Evolutionary conservation across 441 rosid genomes (phyloP).

Genomic region (Populus trichocarpa): DNA sequence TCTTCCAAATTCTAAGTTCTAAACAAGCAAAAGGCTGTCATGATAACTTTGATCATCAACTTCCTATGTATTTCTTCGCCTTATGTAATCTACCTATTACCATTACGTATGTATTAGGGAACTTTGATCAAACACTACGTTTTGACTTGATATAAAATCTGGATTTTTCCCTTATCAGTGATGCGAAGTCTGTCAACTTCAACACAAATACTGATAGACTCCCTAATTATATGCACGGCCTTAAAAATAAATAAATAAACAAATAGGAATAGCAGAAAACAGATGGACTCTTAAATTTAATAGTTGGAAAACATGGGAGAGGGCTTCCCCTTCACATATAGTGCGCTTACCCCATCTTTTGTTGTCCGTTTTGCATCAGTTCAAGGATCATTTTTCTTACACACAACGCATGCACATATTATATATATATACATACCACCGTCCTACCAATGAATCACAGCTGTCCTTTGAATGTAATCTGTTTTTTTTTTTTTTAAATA

Average conservation of each 20-base stretch:
- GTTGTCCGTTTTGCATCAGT: constrained; percentile 16
- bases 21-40: background rate
- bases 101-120: background rate
- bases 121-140: background rate
- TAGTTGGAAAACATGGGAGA: background rate
- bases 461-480: constrained; percentile 16
- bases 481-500: background rate
- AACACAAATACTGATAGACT: background rate
- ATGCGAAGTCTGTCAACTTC: background rate
- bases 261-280: background rate
- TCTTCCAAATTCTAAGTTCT: too few species aligned
- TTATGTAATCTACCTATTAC: too few species aligned
- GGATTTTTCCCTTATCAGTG: background rate
- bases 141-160: background rate
- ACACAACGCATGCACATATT: background rate
- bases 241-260: background rate
- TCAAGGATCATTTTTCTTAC: constrained; percentile 11
- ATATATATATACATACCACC: constrained; percentile 18
- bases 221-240: background rate
- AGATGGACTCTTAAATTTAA: background rate
- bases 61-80: background rate
- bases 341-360: constrained; percentile 31
- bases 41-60: background rate
- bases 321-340: constrained; percentile 29
- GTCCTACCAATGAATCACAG: constrained; percentile 43